Evolutionary conservation across 345 rosid species (phyloP), one percentile per base, ranked within the genome.

Genomic region (Hibiscus mutabilis): DNA sequence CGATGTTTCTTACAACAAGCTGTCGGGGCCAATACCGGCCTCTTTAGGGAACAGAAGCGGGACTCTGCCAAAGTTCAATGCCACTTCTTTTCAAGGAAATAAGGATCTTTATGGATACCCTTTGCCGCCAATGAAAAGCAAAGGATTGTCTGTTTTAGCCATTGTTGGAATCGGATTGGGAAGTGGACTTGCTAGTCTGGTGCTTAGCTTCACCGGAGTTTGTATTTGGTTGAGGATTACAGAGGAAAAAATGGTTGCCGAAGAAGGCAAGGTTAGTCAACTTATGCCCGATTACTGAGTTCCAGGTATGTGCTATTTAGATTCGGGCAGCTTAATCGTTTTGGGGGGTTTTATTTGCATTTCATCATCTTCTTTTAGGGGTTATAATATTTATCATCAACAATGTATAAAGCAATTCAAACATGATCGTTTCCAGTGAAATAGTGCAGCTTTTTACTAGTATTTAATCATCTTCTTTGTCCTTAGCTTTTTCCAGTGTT

Each of bases 131-230:
- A 73, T 78, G 85, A 86, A 74, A 82, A 80, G 69, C 7, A 87
- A 78, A 72, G 96, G 97, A 15, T 72, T 94, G 57, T 84, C 98
- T 1, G 80, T 91, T 44, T 66, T 89, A 80, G 89, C 98, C 74
- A 91, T 94, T 51, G 96, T 94, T 22, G 97, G 97, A 77, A 94
- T 94, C 73, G 98, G 98, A n/a, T 81, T 94, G 27, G 98, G 97
- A 25, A 94, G 96, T 76, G 98, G 98, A 57, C 76, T 94, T 25
- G 93, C 86, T 0, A 91, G 97, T 76, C 84, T 94, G 84, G 84
- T 89, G 31, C 82, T 94, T 25, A 94, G 98, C 73, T 94, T 94
- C 46, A 86, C 93, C 0, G 98, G 95, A 2, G 98, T 94, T 8
- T 94, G 97, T 73, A 74, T 94, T 57, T 67, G 94, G 94, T 83